phyloP scores from a whole-genome alignment of 495 filamentous ascomycete species.

The Aspergillus funiculosus region DNA sequence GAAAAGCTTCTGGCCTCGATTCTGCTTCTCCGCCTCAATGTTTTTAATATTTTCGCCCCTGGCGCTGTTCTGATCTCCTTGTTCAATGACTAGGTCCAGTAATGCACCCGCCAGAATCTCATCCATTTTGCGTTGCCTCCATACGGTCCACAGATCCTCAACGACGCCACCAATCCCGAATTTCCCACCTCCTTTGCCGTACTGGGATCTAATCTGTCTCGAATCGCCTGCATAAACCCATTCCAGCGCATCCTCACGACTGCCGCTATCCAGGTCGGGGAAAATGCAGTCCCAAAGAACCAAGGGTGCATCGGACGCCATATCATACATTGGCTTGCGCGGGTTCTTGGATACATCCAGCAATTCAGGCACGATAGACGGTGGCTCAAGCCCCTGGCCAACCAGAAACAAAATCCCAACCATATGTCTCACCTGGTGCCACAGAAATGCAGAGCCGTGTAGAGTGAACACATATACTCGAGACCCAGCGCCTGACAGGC shows the following conservation, averaged over 20 bases:
- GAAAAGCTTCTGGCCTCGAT: conserved; percentile 57
- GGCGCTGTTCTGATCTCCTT: conserved; percentile 36
- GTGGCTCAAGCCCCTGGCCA: conserved; percentile 81
- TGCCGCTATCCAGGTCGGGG: conserved; percentile 50
- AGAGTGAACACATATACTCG: conserved; percentile 82
- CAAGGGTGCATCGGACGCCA: conserved; percentile 82
- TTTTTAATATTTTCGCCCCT: conserved; percentile 27
- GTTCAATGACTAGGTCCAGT: conserved; percentile 53
- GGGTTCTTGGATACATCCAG: conserved; percentile 66
- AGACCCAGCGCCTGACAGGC: conserved; percentile 29
- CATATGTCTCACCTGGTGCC: conserved; percentile 97
- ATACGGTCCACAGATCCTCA: conserved; percentile 70
- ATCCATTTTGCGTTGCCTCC: conserved; percentile 82
- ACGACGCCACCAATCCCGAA: conserved; percentile 63
- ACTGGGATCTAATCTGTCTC: conserved; percentile 28
- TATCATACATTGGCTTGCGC: conserved; percentile 72
- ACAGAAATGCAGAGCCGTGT: conserved; percentile 88
- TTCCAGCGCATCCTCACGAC: conserved; percentile 56
- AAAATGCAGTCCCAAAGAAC: conserved; percentile 96
- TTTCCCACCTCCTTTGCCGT: conserved; percentile 43
- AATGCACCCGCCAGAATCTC: conserved; percentile 70
- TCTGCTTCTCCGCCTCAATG: conserved; percentile 20
- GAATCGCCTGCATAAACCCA: conserved; percentile 72
- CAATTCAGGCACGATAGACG: conserved; percentile 63
- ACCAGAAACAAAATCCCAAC: conserved; percentile 79